Evolutionary conservation across 1,284 basidiomycete genomes (phyloP).

Genomic region (Omphalotus olearius): DNA sequence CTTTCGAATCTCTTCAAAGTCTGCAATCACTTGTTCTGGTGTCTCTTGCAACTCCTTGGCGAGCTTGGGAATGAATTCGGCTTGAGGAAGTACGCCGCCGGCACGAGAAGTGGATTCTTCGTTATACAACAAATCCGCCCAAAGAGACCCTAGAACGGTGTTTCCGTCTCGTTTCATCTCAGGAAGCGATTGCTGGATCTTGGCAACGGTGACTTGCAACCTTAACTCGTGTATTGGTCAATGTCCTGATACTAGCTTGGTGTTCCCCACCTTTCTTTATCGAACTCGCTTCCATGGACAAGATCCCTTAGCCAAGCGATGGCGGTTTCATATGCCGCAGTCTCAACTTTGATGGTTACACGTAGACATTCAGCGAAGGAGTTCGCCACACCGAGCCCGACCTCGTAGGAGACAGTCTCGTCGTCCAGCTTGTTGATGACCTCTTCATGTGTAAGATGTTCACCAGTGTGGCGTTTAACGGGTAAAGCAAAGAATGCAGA

Average conservation of each 20-base stretch:
- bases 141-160: constrained; percentile 75
- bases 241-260: not conserved
- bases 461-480: constrained; percentile 67
- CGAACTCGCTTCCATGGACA: constrained; percentile 80
- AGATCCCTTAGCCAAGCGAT: constrained; percentile 89
- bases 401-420: constrained; percentile 88
- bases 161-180: constrained; percentile 90
- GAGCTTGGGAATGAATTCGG: constrained; percentile 79
- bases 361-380: constrained; percentile 76
- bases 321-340: constrained; percentile 74
- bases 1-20: constrained; percentile 72
- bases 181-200: constrained; percentile 90
- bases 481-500: constrained; percentile 90
- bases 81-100: constrained; percentile 69
- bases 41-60: constrained; percentile 70
- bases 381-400: constrained; percentile 64
- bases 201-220: constrained; percentile 83
- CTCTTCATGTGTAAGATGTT: constrained; percentile 78
- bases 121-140: constrained; percentile 65
- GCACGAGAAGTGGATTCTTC: constrained; percentile 73
- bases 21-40: constrained; percentile 68
- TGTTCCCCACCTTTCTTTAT: constrained; percentile 68
- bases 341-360: constrained; percentile 84
- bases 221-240: constrained; percentile 33
- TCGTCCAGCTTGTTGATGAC: constrained; percentile 90